A percentile compares a stretch with the other conserved stretches of the same genome.
Evolutionary conservation across 305 asterid genomes (phyloP).

Genomic region (Solanum hybrid): DNA sequence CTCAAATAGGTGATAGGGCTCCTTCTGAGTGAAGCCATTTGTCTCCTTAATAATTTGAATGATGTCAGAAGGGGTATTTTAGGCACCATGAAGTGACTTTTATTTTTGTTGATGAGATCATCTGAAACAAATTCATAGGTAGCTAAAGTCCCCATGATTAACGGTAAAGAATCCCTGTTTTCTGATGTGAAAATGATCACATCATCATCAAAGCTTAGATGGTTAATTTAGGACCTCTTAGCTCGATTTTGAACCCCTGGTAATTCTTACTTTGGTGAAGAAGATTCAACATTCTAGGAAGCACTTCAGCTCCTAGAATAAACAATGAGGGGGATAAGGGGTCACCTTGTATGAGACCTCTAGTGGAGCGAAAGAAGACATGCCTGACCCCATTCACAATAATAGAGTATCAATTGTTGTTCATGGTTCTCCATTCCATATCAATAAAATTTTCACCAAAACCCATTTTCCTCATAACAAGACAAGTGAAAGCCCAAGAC

Average conservation of each 20-base stretch:
- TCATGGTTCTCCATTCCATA: background rate
- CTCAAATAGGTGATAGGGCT: background rate
- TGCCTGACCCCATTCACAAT: background rate
- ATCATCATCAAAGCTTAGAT: background rate
- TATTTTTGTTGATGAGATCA: background rate
- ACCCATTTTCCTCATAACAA: background rate
- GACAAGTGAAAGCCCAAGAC: too few relatives aligned
- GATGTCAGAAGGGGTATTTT: background rate
- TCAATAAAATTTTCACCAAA: background rate
- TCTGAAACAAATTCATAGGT: background rate
- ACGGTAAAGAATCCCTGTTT: too few relatives aligned
- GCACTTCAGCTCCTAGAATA: background rate
- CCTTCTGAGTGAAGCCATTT: background rate
- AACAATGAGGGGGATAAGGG: background rate
- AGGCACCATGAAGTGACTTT: background rate
- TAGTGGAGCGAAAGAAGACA: background rate
- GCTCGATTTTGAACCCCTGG: background rate
- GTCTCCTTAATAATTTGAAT: background rate
- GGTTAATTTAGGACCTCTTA: background rate
- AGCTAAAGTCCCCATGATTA: background rate
- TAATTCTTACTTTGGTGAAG: background rate
- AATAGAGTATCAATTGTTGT: background rate
- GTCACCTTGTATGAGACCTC: background rate
- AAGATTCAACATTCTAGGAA: background rate
- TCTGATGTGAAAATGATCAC: background rate